These are phyloP conservation scores for Capronia americana DNA, from an alignment of 2,329 filamentous ascomycete genomes.

Conservation along the genomic window DNA sequence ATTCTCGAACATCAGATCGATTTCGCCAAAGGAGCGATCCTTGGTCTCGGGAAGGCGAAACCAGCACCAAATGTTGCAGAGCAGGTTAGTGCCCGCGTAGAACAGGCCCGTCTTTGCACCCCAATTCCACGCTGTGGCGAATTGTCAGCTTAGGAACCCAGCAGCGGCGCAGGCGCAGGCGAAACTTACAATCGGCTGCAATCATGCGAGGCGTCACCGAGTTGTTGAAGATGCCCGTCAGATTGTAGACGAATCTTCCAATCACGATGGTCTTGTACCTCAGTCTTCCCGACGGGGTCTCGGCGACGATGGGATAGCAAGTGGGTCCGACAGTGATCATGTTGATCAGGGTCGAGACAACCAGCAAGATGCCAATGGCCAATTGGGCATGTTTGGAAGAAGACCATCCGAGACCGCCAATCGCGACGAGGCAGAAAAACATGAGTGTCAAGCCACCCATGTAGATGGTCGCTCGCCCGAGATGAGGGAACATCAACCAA, in stretches of 20 bases:
- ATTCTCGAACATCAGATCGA: conserved; percentile 32
- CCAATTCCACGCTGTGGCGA: conserved; percentile 41
- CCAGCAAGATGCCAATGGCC: conserved; percentile 49
- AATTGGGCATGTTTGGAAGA: conserved; percentile 38
- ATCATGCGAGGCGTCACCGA: conserved; percentile 45
- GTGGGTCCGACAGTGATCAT: conserved; percentile 62
- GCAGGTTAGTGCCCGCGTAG: conserved; percentile 43
- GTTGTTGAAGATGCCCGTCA: conserved; percentile 56
- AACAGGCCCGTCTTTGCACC: conserved; percentile 45
- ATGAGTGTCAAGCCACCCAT: conserved; percentile 50
- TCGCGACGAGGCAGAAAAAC: conserved; percentile 48
- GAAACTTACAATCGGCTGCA: conserved; percentile 25
- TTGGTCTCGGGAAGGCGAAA: conserved; percentile 43
- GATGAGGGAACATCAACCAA: conserved; percentile 50
- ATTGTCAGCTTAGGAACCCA: background rate
- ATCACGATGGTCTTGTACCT: conserved; percentile 63
- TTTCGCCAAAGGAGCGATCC: conserved; percentile 31
- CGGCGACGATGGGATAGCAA: conserved; percentile 60
- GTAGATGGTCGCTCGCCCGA: conserved; percentile 52
- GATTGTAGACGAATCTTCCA: conserved; percentile 59
- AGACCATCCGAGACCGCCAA: conserved; percentile 45
- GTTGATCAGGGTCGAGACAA: conserved; percentile 63
- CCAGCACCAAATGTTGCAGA: conserved; percentile 43
- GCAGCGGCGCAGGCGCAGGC: background rate
- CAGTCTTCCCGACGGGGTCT: conserved; percentile 61